Conservation (phyloP, 225 moss, liverwort and hornwort species). For the Polytrichum formosum region DNA sequence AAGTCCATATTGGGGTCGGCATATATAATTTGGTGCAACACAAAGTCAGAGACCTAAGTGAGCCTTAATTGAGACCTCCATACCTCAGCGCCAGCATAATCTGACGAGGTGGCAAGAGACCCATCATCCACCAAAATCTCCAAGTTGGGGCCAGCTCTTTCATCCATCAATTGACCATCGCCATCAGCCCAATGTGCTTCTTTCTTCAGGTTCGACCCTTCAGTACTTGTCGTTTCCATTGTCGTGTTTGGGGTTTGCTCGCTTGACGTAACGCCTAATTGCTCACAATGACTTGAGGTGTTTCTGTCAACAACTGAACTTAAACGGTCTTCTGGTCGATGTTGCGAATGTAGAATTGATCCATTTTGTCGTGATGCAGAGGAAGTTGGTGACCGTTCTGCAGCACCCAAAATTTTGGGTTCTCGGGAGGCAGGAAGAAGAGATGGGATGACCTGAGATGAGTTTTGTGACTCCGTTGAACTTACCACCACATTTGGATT, state of each 20-base stretch:
- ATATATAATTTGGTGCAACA: too few species aligned
- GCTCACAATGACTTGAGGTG: neutral
- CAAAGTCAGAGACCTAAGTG: too few species aligned
- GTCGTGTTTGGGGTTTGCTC: neutral
- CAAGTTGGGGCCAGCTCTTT: neutral
- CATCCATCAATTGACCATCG: conserved; percentile 2
- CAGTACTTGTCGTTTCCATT: neutral
- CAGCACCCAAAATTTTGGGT: too few species aligned
- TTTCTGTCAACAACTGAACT: neutral
- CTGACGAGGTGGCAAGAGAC: neutral
- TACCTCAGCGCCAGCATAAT: conserved; percentile 15
- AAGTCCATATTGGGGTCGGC: too few species aligned
- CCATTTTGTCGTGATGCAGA: neutral
- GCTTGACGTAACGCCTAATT: neutral
- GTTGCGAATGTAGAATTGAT: too few species aligned
- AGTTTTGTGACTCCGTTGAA: neutral
- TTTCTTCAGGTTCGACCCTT: neutral
- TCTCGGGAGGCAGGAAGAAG: neutral
- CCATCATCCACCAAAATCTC: conserved; percentile 39
- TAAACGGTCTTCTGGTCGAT: too few species aligned
- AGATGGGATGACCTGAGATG: conserved; percentile 1
- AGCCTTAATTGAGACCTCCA: neutral
- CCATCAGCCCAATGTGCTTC: conserved; percentile 11
- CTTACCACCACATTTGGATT: conserved; percentile 1
- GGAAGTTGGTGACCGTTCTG: neutral